Evolutionary conservation across 192 early-diverging fungal species (phyloP).

Genomic region (Tieghemiomyces parasiticus): DNA sequence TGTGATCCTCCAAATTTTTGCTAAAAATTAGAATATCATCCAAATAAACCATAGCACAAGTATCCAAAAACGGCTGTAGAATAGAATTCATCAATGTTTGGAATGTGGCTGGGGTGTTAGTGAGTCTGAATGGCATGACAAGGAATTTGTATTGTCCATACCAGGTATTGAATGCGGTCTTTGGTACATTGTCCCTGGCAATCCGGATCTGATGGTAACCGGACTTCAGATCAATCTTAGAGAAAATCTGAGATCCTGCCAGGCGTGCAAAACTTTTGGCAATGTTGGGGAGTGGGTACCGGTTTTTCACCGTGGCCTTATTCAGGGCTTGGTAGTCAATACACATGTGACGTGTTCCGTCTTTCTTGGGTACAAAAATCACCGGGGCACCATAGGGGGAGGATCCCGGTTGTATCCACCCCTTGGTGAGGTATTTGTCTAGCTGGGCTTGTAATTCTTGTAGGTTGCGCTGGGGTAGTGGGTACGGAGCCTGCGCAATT

Average conservation of each 20-base stretch:
- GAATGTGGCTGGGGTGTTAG: conserved; percentile 42
- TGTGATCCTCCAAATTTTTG: conserved; percentile 10
- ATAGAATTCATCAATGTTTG: conserved; percentile 30
- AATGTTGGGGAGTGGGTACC: conserved; percentile 33
- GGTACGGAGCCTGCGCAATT: neutral
- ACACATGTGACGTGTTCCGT: conserved; percentile 20
- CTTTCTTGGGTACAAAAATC: conserved; percentile 23
- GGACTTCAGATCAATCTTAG: conserved; percentile 24
- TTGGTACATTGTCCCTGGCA: conserved; percentile 14
- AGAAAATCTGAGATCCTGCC: conserved; percentile 17
- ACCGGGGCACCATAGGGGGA: conserved; percentile 30
- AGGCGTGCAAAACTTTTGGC: conserved; percentile 23
- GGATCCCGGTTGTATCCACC: conserved; percentile 19
- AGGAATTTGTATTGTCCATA: conserved; percentile 30
- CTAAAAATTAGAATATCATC: conserved; percentile 27
- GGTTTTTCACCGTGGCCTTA: conserved; percentile 22
- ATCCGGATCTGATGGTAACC: conserved; percentile 31
- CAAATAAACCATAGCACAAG: conserved; percentile 21
- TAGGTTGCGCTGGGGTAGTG: neutral
- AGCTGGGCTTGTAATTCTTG: neutral
- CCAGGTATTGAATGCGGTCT: conserved; percentile 27
- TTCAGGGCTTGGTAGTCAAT: conserved; percentile 39
- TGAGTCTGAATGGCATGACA: conserved; percentile 43
- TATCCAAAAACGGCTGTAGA: conserved; percentile 20
- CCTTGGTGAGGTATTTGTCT: neutral